Evolutionary conservation across 1,284 basidiomycete species (phyloP), one percentile per base, ranked within the genome.

Genomic region (Trichosporon coremiiforme): DNA sequence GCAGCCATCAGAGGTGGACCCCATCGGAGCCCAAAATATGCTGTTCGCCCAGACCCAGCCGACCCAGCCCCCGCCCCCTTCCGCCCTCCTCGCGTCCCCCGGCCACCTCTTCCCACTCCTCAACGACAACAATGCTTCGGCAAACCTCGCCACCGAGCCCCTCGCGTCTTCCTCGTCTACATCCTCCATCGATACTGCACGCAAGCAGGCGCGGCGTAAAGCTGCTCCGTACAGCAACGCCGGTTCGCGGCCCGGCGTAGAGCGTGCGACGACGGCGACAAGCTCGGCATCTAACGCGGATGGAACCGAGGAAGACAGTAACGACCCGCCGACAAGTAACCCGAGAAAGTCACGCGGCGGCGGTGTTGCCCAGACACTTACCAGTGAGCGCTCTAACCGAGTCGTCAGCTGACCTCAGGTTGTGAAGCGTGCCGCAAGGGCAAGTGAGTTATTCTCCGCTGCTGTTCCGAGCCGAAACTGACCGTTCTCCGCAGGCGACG

Each of bases 401-500:
- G n/a, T 1, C 6, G 20, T 8, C 17, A 10, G 36, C 65, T 66
- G 38, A 53, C 31, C 7, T 12, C 66, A 78, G 77, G 77, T 50
- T 78, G 77, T 50, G 75, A 76, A 66, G 76, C 77, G 4, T 78
- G 77, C 62, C 68, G 77, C 20, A 76, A 76, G 73, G 77, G 77
- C 66, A 78, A 78, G 75, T 75, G 70, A 67, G 76, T n/a, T 22
- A n/a, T 17, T 64, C 10, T 12, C n/a, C n/a, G 20, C 2, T 17
- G 1, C 1, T n/a, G n/a, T 64, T 17, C 35, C 10, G 10, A 9
- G 15, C 7, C 41, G 15, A 4, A 12, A 47, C 69, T 74, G 62
- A 84, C n/a, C 75, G 82, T 80, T 17, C 36, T 4, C 36, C 53
- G n/a, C 65, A 80, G 78, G 64, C 78, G 79, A 17, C 77, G 79